A percentile compares a stretch with the other conserved stretches of the same genome.
phyloP scores from a whole-genome alignment of 2,329 filamentous ascomycete genomes.

The Fusarium nodosum region DNA sequence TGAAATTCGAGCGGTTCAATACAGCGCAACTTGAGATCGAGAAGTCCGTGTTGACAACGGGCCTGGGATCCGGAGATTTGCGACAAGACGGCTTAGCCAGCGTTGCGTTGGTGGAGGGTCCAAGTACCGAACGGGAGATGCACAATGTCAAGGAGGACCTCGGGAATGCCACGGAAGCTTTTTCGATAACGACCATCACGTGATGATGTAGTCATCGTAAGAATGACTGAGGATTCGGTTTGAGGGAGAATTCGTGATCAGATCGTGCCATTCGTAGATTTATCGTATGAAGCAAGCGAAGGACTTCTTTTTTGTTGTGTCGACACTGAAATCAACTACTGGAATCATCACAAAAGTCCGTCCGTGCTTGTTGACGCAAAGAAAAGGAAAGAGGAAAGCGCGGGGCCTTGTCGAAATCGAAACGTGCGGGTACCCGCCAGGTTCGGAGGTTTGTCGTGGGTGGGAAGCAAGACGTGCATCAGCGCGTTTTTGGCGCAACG shows the following conservation, averaged over 20 bases:
- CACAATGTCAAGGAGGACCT: constrained; percentile 47
- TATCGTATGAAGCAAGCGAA: constrained; percentile 3
- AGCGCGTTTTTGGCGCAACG: constrained; percentile 17
- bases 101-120: constrained; percentile 35
- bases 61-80: constrained; percentile 18
- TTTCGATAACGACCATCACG: constrained; percentile 31
- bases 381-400: constrained; percentile 28
- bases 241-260: background rate
- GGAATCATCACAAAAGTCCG: constrained; percentile 39
- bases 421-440: constrained; percentile 39
- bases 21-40: background rate
- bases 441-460: constrained; percentile 43
- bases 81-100: constrained; percentile 29
- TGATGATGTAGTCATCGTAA: constrained; percentile 5
- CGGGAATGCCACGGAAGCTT: constrained; percentile 46
- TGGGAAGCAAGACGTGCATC: constrained; percentile 28
- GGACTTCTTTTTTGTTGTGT: background rate
- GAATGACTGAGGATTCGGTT: constrained; percentile 6
- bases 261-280: background rate
- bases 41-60: background rate
- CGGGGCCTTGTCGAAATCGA: constrained; percentile 40
- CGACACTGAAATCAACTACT: constrained; percentile 17
- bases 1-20: too few species aligned
- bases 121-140: constrained; percentile 48
- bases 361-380: constrained; percentile 40